Evolutionary conservation across 108 stramenopile species (phyloP), one percentile per base, ranked within the genome.

Genomic region (Bacterosira constricta): DNA sequence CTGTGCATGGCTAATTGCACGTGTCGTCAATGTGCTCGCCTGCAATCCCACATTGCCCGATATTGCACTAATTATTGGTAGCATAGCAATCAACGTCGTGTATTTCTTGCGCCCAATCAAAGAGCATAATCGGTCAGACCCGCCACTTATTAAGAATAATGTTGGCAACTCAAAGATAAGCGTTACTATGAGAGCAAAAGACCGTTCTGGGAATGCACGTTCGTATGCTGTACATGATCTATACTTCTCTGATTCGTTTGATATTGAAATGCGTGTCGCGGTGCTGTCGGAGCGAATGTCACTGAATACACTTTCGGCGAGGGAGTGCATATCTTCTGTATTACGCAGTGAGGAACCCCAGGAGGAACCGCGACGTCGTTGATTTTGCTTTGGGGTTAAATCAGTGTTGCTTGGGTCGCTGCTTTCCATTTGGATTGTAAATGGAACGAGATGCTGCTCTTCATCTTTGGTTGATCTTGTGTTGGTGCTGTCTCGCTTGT

Each of bases 1-100:
- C 1, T 83, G 83, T 13, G 35, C 54, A 50, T 86, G 77, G 17
- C 73, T 58, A 39, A 91, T 80, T n/a, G 86, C 85, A 41, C 83
- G 56, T 3, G 85, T 82, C 1, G 88, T 88, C 31, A 86, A 60
- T 6, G 77, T 76, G 69, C 83, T 87, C 6, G 90, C 75, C 58
- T 91, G 90, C 44, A 91, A 59, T 0, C 85, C 88, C 31, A 85
- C 85, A 53, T 87, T 89, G 0, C 90, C 90, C 8, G 87, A 88
- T 7, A 91, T 75, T 8, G 90, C 90, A 59, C 71, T 71, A 29
- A 73, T 57, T 12, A 89, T 41, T 0, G 88, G 88, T 20, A 91
- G 71, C 20, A 91, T 62, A 0, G 80, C 76, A 37, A 91, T 67
- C 35, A 89, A 44, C 3, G 85, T 63, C 34, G 83, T 72, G 71